Percentiles rank a stretch among this genome's conserved stretches.
Evolutionary conservation across 2,329 filamentous ascomycete species (phyloP).

Genomic region (Pseudogymnoascus sp.): DNA sequence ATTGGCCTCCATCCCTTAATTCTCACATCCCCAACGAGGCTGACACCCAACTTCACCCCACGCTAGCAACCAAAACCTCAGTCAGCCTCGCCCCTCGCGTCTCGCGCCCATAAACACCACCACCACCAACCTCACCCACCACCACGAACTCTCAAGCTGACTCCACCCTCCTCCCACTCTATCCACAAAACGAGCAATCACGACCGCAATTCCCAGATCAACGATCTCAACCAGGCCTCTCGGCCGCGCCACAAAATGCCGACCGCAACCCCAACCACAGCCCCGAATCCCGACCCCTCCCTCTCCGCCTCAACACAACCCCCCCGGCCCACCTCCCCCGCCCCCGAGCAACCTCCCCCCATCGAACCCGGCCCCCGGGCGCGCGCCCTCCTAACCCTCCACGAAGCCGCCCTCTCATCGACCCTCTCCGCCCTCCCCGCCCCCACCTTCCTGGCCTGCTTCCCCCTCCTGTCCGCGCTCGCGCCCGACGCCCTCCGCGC

Average conservation of each 20-base stretch:
- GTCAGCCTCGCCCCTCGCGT: conserved; percentile 4
- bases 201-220: neutral
- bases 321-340: conserved; percentile 11
- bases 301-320: too few relatives aligned
- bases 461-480: conserved; percentile 47
- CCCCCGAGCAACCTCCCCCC: conserved; percentile 12
- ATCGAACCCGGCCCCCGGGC: conserved; percentile 48
- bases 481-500: conserved; percentile 43
- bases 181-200: neutral
- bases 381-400: conserved; percentile 43
- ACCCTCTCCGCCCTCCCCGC: conserved; percentile 48
- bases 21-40: neutral
- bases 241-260: neutral
- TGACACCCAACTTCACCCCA: neutral
- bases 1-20: neutral
- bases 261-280: too few relatives aligned
- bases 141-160: neutral
- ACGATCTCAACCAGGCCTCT: neutral
- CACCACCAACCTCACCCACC: neutral
- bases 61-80: neutral
- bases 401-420: conserved; percentile 41
- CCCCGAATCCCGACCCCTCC: neutral
- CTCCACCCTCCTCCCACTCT: neutral
- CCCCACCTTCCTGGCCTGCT: conserved; percentile 52
- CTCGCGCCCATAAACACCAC: neutral